phyloP scores from a whole-genome alignment of 176 grass and related monocot genomes.

The Hyparrhenia diplandra region DNA sequence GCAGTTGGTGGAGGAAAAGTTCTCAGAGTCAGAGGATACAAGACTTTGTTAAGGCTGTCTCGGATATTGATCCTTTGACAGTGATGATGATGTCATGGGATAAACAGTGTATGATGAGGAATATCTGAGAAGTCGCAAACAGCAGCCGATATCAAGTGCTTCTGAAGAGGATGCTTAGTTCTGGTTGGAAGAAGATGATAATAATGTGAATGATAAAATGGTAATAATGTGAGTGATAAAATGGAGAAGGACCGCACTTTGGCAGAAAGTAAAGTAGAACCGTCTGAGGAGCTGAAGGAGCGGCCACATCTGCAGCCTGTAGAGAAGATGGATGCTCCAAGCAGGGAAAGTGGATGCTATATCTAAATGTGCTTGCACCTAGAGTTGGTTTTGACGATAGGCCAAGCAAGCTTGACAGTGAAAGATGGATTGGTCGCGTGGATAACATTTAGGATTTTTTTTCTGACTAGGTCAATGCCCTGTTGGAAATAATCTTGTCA shows the following conservation, averaged over 20 bases:
- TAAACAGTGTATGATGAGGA: no score
- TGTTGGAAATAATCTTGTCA: no score
- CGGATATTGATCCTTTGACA: no score
- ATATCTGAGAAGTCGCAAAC: no score
- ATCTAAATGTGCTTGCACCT: constrained; percentile 93
- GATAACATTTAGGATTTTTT: constrained; percentile 51
- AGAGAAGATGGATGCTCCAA: constrained; percentile 50
- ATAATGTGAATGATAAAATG: no score
- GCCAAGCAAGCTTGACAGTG: constrained; percentile 32
- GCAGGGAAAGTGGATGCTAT: constrained; percentile 45
- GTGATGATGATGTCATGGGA: no score
- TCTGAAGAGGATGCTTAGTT: no score
- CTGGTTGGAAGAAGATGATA: constrained; percentile 47
- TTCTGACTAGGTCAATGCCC: no score
- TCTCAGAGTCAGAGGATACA: no score
- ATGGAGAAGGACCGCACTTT: constrained; percentile 39
- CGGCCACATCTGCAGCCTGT: constrained; percentile 24
- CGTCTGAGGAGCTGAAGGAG: constrained; percentile 25
- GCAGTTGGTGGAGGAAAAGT: no score
- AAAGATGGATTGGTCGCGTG: constrained; percentile 76
- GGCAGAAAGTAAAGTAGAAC: constrained; percentile 44
- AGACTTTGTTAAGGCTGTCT: no score
- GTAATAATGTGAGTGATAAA: constrained; percentile 32
- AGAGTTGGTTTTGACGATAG: constrained; percentile 73
- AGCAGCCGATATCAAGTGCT: no score